phyloP scores from a whole-genome alignment of 306 rosid species.

The Cicer pinnatifidum region DNA sequence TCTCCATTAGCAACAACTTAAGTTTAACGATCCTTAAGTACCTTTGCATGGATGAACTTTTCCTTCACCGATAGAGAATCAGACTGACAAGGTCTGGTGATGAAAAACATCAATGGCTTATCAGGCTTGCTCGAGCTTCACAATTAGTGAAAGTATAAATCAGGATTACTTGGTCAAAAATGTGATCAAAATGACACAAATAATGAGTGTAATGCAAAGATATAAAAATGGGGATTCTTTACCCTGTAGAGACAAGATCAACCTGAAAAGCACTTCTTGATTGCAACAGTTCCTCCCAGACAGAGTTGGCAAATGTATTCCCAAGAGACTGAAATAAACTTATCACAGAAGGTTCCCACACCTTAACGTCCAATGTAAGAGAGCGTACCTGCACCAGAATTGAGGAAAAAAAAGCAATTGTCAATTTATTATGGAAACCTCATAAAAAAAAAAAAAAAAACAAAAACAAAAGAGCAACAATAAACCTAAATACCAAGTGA shows the following conservation, averaged over 20 bases:
- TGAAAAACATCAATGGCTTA: conserved; percentile 61
- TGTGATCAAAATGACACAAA: neutral
- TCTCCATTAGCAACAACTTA: conserved; percentile 9
- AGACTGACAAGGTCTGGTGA: conserved; percentile 81
- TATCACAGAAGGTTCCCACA: conserved; percentile 98
- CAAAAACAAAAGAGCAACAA: neutral
- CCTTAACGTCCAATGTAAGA: conserved; percentile 95
- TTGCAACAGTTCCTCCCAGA: conserved; percentile 97
- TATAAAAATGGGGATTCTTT: conserved; percentile 50
- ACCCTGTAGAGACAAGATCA: conserved; percentile 90
- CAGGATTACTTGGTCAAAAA: conserved; percentile 45
- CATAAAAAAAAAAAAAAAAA: conserved; percentile 26
- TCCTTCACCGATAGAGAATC: conserved; percentile 94
- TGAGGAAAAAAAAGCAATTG: conserved; percentile 38
- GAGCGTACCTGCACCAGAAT: conserved; percentile 81
- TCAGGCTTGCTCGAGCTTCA: conserved; percentile 81
- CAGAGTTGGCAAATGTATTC: conserved; percentile 92
- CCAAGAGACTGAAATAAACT: conserved; percentile 97
- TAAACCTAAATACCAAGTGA: neutral
- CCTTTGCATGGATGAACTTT: conserved; percentile 98
- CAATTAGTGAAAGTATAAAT: conserved; percentile 47
- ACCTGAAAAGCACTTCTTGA: conserved; percentile 90
- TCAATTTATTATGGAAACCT: conserved; percentile 36
- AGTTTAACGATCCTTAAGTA: conserved; percentile 33
- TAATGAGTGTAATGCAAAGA: conserved; percentile 35